phyloP scores from a whole-genome alignment of 2,329 filamentous ascomycete species.

The Sphaerulina musiva region DNA sequence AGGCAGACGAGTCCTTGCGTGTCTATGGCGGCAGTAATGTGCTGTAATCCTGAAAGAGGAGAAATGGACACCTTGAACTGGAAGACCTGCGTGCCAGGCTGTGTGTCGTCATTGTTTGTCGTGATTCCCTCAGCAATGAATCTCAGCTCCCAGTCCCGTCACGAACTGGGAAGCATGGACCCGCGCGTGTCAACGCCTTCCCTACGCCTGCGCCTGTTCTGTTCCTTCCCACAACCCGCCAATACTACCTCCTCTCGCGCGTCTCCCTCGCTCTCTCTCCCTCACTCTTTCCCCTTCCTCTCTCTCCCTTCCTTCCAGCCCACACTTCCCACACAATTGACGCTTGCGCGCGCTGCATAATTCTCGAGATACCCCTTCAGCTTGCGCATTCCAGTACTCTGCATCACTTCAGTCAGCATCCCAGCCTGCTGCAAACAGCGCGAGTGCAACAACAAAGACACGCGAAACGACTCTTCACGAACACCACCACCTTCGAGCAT shows the following conservation, averaged over 20 bases:
- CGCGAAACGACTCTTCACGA: background rate
- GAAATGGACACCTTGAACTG: too few species aligned
- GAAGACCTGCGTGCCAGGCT: too few species aligned
- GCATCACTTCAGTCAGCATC: conserved; percentile 8
- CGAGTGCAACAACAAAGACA: conserved; percentile 4
- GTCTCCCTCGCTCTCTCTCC: background rate
- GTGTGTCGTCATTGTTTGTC: too few species aligned
- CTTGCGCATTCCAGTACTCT: conserved; percentile 3
- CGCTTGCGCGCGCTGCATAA: conserved; percentile 7
- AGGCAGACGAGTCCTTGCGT: background rate
- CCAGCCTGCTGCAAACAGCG: conserved; percentile 6
- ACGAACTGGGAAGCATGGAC: too few species aligned
- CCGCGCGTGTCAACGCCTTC: too few species aligned
- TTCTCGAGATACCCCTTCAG: conserved; percentile 6
- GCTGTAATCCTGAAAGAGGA: too few species aligned
- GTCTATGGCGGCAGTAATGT: too few species aligned
- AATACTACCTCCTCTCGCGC: background rate
- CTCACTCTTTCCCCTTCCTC: background rate
- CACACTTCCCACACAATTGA: background rate
- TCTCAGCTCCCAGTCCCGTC: too few species aligned
- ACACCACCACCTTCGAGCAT: background rate
- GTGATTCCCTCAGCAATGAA: too few species aligned
- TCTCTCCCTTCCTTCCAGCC: background rate
- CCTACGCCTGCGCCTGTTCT: too few species aligned
- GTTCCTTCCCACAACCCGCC: background rate